Base-by-base conservation (phyloP, 768 basidiomycete genomes). In the Suillus weaverae region DNA sequence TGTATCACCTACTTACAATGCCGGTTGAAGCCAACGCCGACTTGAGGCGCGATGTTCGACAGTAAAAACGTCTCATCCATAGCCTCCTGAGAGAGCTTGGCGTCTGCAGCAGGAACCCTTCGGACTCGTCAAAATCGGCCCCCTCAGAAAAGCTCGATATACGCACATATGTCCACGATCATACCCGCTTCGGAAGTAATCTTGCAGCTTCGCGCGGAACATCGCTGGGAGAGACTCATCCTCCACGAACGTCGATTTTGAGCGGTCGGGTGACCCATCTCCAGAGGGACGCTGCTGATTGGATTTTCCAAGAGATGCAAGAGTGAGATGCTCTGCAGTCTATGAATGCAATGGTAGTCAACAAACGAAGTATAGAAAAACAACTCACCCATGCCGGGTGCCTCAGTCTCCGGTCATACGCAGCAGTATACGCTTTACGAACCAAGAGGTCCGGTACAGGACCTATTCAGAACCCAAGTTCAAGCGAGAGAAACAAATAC, bases 41-140 rank as follows among this genome's bases (percentile, higher is more conserved):
- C 95, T 83, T 99, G 97, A 50, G 97, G 97, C 5, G 97, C 97
- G 61, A 99, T 97, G 72, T 99, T 99, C 0, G 94, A 89, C 53
- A 99, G 78, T 41, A 94, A 79, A 76, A 99, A 99, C 0, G 97
- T 99, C 78, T 99, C 95, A 74, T 98, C 77, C 97, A 98, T 99
- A 11, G 97, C 97, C 62, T 85, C 84, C 83, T 96, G 95, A 18
- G 92, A 94, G 38, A 81, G 77, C 74, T 96, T 99, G 9, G 95
- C 96, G 77, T 99, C 97, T 36, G 97, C 97, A 22, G 97, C 97
- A 39, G 96, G 95, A 0, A 97, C 95, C 94, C 93, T 94, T 26
- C 20, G 38, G 32, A 33, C 9, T 41, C 10, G 18, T 55, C 46
- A 32, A 54, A 51, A 59, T 48, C 30, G 20, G 55, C 44, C 38